Conservation (phyloP, 176 grass and related monocot genomes). For the Rhipidocladum racemiflorum region DNA sequence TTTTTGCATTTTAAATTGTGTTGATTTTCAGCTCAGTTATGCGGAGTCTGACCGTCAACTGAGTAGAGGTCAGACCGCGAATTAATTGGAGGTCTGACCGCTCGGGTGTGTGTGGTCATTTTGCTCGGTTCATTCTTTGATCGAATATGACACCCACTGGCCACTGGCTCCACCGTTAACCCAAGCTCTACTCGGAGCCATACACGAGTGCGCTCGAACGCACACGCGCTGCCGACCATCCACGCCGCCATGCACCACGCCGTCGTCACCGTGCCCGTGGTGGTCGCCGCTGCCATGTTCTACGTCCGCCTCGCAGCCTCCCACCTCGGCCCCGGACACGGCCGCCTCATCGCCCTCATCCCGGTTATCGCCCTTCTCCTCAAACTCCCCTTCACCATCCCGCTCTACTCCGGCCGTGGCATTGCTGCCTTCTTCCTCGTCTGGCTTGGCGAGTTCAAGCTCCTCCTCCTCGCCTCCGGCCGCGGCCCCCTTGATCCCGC, state of each 20-base stretch:
- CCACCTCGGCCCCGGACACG: slow-evolving; percentile 29
- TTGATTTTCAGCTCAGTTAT: too few species aligned
- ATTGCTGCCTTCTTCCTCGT: slow-evolving; percentile 70
- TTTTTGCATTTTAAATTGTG: too few species aligned
- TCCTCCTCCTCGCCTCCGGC: slow-evolving; percentile 56
- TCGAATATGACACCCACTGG: too few species aligned
- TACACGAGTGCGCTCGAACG: too few species aligned
- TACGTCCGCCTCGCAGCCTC: slow-evolving; percentile 54
- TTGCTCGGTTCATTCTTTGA: too few species aligned
- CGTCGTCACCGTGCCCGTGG: slow-evolving; percentile 20
- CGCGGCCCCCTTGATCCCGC: slow-evolving; percentile 42
- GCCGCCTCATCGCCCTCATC: slow-evolving; percentile 46
- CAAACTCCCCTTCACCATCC: slow-evolving; percentile 54
- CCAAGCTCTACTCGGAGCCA: too few species aligned
- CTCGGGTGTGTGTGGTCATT: too few species aligned
- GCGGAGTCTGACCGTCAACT: too few species aligned
- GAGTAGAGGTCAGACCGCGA: too few species aligned
- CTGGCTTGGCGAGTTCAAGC: slow-evolving; percentile 70
- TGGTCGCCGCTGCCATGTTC: slow-evolving; percentile 18
- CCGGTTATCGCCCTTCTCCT: slow-evolving; percentile 55
- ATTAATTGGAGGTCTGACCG: too few species aligned
- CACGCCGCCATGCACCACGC: not conserved
- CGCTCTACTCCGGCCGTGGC: slow-evolving; percentile 50
- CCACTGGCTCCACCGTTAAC: too few species aligned
- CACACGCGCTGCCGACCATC: too few species aligned